A percentile compares a stretch with the other conserved stretches of the same genome.
Evolutionary conservation across 139 green algal genomes (phyloP).

Genomic region (Chlamydomonas sphaeroides): DNA sequence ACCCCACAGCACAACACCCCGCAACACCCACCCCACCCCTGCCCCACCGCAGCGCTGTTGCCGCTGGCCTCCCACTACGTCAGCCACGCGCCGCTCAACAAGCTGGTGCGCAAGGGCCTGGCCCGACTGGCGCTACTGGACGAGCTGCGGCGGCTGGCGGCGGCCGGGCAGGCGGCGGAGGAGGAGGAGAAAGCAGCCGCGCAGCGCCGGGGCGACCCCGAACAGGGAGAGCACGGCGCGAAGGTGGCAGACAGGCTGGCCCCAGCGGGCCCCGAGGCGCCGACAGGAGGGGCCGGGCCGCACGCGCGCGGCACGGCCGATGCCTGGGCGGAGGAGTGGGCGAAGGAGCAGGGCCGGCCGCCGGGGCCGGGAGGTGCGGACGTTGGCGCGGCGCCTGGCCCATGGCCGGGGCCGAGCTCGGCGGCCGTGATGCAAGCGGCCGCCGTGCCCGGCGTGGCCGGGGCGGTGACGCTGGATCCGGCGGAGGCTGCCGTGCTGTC

Average conservation of each 20-base stretch:
- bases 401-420: neutral
- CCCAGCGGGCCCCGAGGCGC: neutral
- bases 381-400: too few relatives aligned
- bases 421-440: neutral
- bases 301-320: neutral
- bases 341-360: slow-evolving; percentile 4
- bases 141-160: slow-evolving; percentile 1
- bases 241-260: too few relatives aligned
- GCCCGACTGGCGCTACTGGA: slow-evolving; percentile 74
- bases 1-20: too few relatives aligned
- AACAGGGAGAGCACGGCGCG: neutral
- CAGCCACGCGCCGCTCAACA: slow-evolving; percentile 82
- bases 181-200: neutral
- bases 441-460: too few relatives aligned
- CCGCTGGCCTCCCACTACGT: slow-evolving; percentile 62
- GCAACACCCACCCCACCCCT: neutral
- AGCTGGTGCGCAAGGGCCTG: slow-evolving; percentile 82
- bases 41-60: slow-evolving; percentile 45
- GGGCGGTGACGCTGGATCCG: too few relatives aligned
- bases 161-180: neutral
- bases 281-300: neutral
- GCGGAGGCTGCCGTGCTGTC: neutral
- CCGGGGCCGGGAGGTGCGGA: too few relatives aligned
- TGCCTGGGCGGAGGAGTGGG: slow-evolving; percentile 13
- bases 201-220: neutral